A percentile compares a stretch with the other conserved stretches of the same genome.
Conservation (phyloP, 306 rosid genomes). For the Castanea sativa region DNA sequence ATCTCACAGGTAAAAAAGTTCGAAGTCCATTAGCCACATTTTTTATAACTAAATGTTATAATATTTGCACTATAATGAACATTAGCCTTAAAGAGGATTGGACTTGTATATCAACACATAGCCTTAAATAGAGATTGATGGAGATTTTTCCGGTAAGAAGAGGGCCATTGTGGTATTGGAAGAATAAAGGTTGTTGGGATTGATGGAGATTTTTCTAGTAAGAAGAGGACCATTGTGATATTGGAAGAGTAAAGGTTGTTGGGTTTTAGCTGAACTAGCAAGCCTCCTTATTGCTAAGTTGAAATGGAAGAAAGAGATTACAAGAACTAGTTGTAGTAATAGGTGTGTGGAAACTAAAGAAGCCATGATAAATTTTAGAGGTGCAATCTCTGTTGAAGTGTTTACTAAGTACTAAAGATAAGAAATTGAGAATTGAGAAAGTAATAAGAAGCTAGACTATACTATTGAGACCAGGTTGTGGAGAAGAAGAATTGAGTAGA, state of each 20-base stretch:
- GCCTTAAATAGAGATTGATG: too few relatives aligned
- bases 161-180: too few relatives aligned
- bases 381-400: neutral
- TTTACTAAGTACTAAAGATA: neutral
- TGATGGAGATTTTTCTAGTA: constrained; percentile 40
- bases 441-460: too few relatives aligned
- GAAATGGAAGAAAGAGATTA: constrained; percentile 32
- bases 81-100: too few relatives aligned
- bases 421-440: too few relatives aligned
- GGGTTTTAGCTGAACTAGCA: constrained; percentile 17
- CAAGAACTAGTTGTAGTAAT: constrained; percentile 7
- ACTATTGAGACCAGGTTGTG: neutral
- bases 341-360: constrained; percentile 6
- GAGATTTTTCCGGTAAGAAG: too few relatives aligned
- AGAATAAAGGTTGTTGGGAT: constrained; percentile 5
- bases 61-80: too few relatives aligned
- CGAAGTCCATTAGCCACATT: too few relatives aligned
- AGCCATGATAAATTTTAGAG: constrained; percentile 29
- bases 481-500: neutral
- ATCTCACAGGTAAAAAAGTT: too few relatives aligned
- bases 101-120: too few relatives aligned
- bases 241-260: constrained; percentile 39
- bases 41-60: too few relatives aligned
- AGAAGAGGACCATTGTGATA: constrained; percentile 85
- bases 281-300: constrained; percentile 43